phyloP scores from a whole-genome alignment of 441 rosid genomes.

The Manihot esculenta region DNA sequence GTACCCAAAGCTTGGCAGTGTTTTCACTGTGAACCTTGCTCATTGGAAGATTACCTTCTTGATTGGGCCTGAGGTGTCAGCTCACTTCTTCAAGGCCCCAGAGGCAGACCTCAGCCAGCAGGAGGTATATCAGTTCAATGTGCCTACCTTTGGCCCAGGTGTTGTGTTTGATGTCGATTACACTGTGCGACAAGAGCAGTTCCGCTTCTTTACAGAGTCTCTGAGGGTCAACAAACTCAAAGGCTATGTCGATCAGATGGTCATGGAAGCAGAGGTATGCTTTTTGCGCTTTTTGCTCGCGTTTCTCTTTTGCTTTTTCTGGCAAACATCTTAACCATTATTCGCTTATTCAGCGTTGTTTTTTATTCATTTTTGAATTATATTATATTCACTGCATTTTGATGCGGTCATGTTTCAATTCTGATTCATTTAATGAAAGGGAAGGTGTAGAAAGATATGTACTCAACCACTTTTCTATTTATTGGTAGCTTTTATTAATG shows the following conservation, averaged over 20 bases:
- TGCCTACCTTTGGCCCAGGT: conserved; percentile 97
- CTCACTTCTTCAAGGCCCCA: conserved; percentile 94
- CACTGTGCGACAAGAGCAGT: conserved; percentile 90
- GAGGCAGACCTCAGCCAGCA: conserved; percentile 97
- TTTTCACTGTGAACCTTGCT: conserved; percentile 72
- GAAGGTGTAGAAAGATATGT: not conserved
- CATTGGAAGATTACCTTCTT: conserved; percentile 88
- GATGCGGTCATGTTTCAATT: not conserved
- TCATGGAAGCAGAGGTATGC: conserved; percentile 80
- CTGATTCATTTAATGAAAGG: too few species aligned
- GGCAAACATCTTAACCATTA: not conserved
- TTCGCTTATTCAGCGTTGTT: too few species aligned
- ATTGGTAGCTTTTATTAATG: not conserved
- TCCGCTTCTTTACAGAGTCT: conserved; percentile 93
- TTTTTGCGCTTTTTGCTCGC: not conserved
- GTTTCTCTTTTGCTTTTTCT: not conserved
- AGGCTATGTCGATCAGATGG: conserved; percentile 98
- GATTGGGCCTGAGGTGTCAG: conserved; percentile 94
- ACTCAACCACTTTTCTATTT: not conserved
- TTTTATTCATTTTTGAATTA: not conserved
- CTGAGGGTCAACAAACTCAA: conserved; percentile 81
- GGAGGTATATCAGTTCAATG: conserved; percentile 97
- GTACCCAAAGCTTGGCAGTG: conserved; percentile 90
- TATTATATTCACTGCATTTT: not conserved
- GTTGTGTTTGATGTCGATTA: conserved; percentile 98